Base-by-base conservation (phyloP, 345 rosid genomes). In the Aquilaria malaccensis region DNA sequence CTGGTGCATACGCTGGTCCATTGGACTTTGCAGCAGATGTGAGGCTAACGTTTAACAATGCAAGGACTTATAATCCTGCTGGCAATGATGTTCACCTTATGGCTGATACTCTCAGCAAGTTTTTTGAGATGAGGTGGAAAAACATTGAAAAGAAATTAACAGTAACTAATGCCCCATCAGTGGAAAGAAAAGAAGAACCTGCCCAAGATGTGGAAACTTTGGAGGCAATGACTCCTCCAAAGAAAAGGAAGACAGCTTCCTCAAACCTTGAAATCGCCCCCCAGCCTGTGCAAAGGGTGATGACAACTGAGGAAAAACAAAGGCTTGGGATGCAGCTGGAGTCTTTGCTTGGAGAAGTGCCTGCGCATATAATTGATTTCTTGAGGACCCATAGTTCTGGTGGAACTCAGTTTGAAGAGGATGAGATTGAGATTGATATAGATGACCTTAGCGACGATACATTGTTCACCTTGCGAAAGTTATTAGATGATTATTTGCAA, bases 371-470 rank as follows among this genome's bases (percentile, higher is more conserved):
- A 13, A 75, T 83, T 56, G 92, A 90, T 53, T 90, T 88, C 69
- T 79, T 94, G 70, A 90, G 78, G 79, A 85, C 81, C 69, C 88
- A 88, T 60, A 76, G 96, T 71, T 75, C 85, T 52, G 70, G 73
- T 78, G 96, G 82, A 64, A 83, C 64, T 59, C 89, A 81, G 48
- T 70, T 80, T 50, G 87, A 78, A 9, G 99, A 90, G 63, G 95
- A 86, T 33, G 97, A 90, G 68, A 88, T 94, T 62, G 99, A 94
- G 82, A 88, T 94, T 65, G 99, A 94, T 74, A 90, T 94, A 62
- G 92, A 94, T 67, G 92, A 82, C 66, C 96, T 94, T 31, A 73
- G 91, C 56, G 80, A 83, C 76, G 97, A 90, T 73, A 85, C 87
- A 43, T 70, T 89, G 74, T 76, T 94, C 59, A 70, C 67, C 55